phyloP scores from a whole-genome alignment of 208 protist genomes.

The Crithidia thermophila region DNA sequence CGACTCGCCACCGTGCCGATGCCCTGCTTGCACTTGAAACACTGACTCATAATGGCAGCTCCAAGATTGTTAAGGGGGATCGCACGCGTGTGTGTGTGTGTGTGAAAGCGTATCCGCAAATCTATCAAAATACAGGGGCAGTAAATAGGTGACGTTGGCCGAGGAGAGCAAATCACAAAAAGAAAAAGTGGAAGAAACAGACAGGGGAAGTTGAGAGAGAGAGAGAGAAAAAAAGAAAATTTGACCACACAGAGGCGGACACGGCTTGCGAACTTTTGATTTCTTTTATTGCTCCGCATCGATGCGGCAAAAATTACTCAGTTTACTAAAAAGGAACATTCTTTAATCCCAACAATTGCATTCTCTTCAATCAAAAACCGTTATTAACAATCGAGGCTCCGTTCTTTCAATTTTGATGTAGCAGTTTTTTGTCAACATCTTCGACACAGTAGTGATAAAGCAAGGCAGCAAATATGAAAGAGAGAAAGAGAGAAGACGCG shows the following conservation, averaged over 20 bases:
- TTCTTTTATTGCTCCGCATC: neutral
- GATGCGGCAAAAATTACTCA: no score
- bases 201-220: neutral
- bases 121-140: neutral
- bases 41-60: conserved; percentile 32
- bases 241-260: neutral
- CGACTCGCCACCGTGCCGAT: conserved; percentile 56
- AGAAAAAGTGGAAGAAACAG: neutral
- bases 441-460: no score
- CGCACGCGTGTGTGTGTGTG: neutral
- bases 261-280: neutral
- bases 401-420: no score
- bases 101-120: neutral
- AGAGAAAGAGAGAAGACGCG: no score
- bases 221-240: neutral
- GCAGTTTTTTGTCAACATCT: no score
- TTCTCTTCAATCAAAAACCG: no score
- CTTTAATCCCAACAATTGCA: no score
- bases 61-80: neutral
- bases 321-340: no score
- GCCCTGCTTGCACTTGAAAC: conserved; percentile 78
- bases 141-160: neutral
- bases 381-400: no score
- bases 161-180: neutral
- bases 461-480: no score